Base-by-base conservation (phyloP, 2,329 filamentous ascomycete species). In the Penicillium sp. region DNA sequence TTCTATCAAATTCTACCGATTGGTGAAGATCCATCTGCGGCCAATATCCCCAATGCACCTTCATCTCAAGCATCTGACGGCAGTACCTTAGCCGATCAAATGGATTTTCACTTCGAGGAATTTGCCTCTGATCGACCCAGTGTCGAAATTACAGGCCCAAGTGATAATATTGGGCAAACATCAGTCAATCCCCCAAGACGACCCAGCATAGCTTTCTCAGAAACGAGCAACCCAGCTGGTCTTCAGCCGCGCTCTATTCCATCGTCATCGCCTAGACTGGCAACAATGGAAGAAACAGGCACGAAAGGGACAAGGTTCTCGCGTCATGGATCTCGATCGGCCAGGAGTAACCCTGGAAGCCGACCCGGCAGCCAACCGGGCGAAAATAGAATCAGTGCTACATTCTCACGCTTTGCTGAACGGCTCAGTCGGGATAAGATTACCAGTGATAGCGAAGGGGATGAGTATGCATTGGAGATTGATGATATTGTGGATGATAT, bases 1-100 rank as follows among this genome's bases (percentile, higher is more conserved):
- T 97, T 97, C 72, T 99, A 97, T 67, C 93, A 97, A 71, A 90
- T 97, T 38, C 83, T 95, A 29, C 92, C 93, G 0, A 91, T 95
- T 66, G 84, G 90, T 29, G 89, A 92, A 52, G 82, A 88, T 59
- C 73, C 72, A 16, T 68, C 67, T 6, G 64, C 69, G 36, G 65
- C 66, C 41, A 71, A 69, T 42, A 48, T 68, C 18, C 61, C 63
- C 7, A 76, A 79, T 34, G 58, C 67, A 11, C 53, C 65, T 6
- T 71, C 67, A 7, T 70, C 65, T 18, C 59, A 59, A 29, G 58
- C 63, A 5, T 68, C 67, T 32, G 58, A 61, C 38, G 63, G 55
- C 39, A 66, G 54, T 46, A 61, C 44, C n/a, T 18, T 53, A 29
- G 51, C 26, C 8, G 51, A 53, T 9, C 51, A 50, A 39, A 14